phyloP scores from a whole-genome alignment of 495 filamentous ascomycete species.

The Aspergillus panamensis region DNA sequence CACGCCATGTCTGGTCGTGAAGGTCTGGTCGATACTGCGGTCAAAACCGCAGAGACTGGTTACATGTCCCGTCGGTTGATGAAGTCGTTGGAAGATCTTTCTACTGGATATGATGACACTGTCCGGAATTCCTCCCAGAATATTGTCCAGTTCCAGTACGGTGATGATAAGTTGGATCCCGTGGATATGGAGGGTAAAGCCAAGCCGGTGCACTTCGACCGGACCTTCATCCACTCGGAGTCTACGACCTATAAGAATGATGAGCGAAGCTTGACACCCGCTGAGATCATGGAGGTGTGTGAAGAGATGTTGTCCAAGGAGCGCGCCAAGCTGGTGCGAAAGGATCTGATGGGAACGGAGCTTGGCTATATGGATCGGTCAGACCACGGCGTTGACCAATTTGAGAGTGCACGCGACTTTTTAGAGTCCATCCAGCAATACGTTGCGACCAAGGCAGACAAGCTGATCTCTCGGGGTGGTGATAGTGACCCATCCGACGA shows the following conservation, averaged over 20 bases:
- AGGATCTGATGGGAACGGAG: constrained; percentile 44
- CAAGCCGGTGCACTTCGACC: constrained; percentile 86
- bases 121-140: constrained; percentile 81
- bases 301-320: constrained; percentile 60
- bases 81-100: constrained; percentile 96
- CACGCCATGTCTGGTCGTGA: constrained; percentile 98
- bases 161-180: constrained; percentile 91
- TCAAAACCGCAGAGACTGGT: constrained; percentile 97
- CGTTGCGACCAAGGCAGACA: constrained; percentile 55
- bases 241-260: constrained; percentile 71
- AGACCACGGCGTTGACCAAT: constrained; percentile 71
- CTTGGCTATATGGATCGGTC: constrained; percentile 63
- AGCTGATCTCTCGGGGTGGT: constrained; percentile 44
- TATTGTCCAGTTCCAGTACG: constrained; percentile 95
- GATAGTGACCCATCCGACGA: constrained; percentile 39
- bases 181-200: constrained; percentile 96
- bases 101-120: constrained; percentile 86
- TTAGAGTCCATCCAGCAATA: constrained; percentile 71
- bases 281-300: constrained; percentile 66
- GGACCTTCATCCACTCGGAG: constrained; percentile 85
- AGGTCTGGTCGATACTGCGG: constrained; percentile 98
- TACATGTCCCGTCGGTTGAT: constrained; percentile 98
- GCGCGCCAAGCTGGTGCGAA: constrained; percentile 61
- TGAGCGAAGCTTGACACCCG: constrained; percentile 65
- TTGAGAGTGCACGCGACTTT: constrained; percentile 80